These are phyloP conservation scores for Coemansia guatemalensis DNA, from an alignment of 192 early-diverging fungal species.

Conservation along the genomic window DNA sequence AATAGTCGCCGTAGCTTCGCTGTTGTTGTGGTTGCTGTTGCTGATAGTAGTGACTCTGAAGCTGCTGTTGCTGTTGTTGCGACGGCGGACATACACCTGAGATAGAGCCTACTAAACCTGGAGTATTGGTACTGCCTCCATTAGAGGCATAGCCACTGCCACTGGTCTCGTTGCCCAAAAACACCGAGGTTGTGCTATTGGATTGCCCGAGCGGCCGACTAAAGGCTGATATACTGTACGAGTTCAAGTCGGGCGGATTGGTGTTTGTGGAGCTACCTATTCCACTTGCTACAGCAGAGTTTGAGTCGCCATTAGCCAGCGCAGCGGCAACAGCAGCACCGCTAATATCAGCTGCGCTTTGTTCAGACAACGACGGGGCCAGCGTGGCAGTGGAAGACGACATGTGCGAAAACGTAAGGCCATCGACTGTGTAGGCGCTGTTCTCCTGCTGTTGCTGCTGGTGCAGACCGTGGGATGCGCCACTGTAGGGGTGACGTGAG, in stretches of 20 bases:
- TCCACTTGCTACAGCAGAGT: not conserved
- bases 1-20: conserved; percentile 46
- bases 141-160: not conserved
- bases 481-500: conserved; percentile 1
- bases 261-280: not conserved
- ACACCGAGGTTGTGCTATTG: conserved; percentile 27
- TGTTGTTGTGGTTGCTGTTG: conserved; percentile 24
- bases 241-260: conserved; percentile 32
- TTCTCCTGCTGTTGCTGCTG: conserved; percentile 13
- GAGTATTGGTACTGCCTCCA: conserved; percentile 2
- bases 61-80: conserved; percentile 21
- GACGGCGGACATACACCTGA: conserved; percentile 8
- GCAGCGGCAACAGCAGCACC: conserved; percentile 9
- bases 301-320: not conserved
- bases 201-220: conserved; percentile 42
- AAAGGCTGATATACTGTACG: conserved; percentile 52
- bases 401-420: conserved; percentile 18
- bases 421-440: conserved; percentile 10
- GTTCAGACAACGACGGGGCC: conserved; percentile 13
- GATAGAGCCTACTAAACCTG: conserved; percentile 8
- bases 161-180: conserved; percentile 18
- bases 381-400: conserved; percentile 4
- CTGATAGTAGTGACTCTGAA: conserved; percentile 17
- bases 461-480: not conserved
- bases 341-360: not conserved